Conservation (phyloP, 345 rosid species). For the Kandelia obovata region DNA sequence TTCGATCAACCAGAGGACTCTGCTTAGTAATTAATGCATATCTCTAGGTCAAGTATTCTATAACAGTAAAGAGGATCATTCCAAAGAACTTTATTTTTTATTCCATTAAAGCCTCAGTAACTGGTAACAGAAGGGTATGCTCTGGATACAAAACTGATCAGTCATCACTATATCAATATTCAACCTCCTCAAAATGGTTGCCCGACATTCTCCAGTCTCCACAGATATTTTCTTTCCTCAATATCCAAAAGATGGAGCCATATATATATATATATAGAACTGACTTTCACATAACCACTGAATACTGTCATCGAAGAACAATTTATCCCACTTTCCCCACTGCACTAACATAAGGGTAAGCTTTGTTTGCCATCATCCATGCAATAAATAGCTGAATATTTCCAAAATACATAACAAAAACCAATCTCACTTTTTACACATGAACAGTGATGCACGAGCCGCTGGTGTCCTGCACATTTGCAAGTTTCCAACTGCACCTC, state of each 20-base stretch:
- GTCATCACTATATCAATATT: slow-evolving; percentile 24
- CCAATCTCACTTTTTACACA: slow-evolving; percentile 48
- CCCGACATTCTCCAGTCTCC: slow-evolving; percentile 25
- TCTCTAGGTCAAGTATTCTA: slow-evolving; percentile 10
- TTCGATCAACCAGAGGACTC: not conserved
- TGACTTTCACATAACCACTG: slow-evolving; percentile 16
- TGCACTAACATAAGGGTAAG: slow-evolving; percentile 20
- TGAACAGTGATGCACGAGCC: slow-evolving; percentile 28
- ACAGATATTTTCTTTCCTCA: slow-evolving; percentile 19
- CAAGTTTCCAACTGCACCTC: slow-evolving; percentile 19
- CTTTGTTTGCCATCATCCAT: slow-evolving; percentile 20
- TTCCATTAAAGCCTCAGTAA: slow-evolving; percentile 17
- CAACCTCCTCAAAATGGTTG: slow-evolving; percentile 40
- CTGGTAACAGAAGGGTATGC: slow-evolving; percentile 13
- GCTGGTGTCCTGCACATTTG: slow-evolving; percentile 16
- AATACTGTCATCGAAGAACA: slow-evolving; percentile 13
- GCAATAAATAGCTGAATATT: slow-evolving; percentile 17
- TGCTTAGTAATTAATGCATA: slow-evolving; percentile 13
- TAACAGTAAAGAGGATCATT: slow-evolving; percentile 8
- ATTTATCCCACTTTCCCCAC: slow-evolving; percentile 21
- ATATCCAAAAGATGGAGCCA: slow-evolving; percentile 27
- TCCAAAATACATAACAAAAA: slow-evolving; percentile 27
- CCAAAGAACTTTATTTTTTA: slow-evolving; percentile 25
- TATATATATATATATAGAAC: slow-evolving; percentile 9
- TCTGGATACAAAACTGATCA: slow-evolving; percentile 14